phyloP scores from a whole-genome alignment of 2,329 filamentous ascomycete species.

The Pyrenophora graminea region DNA sequence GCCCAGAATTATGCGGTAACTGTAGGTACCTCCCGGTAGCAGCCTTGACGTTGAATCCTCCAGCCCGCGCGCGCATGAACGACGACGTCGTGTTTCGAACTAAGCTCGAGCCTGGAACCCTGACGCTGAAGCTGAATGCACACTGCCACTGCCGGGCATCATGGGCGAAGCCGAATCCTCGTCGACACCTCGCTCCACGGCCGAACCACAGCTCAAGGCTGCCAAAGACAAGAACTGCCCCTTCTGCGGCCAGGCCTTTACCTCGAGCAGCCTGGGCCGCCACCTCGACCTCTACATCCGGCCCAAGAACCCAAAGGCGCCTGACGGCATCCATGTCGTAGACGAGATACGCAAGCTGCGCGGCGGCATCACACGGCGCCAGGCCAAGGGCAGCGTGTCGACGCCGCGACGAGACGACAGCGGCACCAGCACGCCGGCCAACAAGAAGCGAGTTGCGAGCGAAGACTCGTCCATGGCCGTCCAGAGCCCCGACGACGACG shows the following conservation, averaged over 20 bases:
- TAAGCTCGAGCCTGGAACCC: conserved; percentile 26
- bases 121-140: conserved; percentile 12
- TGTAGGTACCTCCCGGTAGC: not conserved
- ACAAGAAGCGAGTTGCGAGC: conserved; percentile 28
- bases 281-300: conserved; percentile 95
- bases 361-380: conserved; percentile 82
- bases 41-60: not conserved
- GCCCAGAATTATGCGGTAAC: conserved; percentile 37
- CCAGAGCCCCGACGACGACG: conserved; percentile 25
- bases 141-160: conserved; percentile 10
- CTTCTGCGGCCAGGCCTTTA: conserved; percentile 88
- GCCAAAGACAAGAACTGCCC: conserved; percentile 86
- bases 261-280: conserved; percentile 80
- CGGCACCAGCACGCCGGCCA: conserved; percentile 33
- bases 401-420: conserved; percentile 55
- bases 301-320: conserved; percentile 84
- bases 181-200: conserved; percentile 41
- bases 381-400: conserved; percentile 68
- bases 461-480: conserved; percentile 35
- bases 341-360: conserved; percentile 84
- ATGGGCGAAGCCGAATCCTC: conserved; percentile 47
- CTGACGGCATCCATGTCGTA: conserved; percentile 87
- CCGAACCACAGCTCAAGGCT: conserved; percentile 49
- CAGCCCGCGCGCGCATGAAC: conserved; percentile 22
- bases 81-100: conserved; percentile 18